Base-by-base conservation (phyloP, 192 early-diverging fungal genomes). In the Helicostylum pulchrum region DNA sequence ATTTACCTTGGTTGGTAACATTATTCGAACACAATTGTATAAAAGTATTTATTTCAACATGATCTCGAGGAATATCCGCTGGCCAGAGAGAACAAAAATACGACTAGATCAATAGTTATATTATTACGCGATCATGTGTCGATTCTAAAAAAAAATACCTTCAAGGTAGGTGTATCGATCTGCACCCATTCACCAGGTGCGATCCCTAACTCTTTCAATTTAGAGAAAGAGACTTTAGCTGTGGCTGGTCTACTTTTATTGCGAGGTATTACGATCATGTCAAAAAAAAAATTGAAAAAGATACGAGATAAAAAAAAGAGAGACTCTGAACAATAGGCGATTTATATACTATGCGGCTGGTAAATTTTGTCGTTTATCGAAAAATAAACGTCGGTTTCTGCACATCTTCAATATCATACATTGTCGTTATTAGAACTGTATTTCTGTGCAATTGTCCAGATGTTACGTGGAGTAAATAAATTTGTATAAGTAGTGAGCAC, bases 71-170 rank as follows among this genome's bases (percentile, higher is more conserved):
- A 36, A 36, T 42, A 21, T 52, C 9, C 0, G 50, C 20, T 42
- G 61, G 61, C 61, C 61, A 63, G 5, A 63, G 14, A 50, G 32
- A 51, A 23, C 61, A 63, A 42, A 52, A 63, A 52, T 63, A 63
- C 9, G 46, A 48, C 46, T 48, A 39, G 26, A 26, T 26, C 26
- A 26, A 26, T 26, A 26, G 26, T 26, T 26, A 2, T 26, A 26
- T 26, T 26, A 26, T 26, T 26, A 26, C 26, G 26, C 20, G 9
- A 7, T 53, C 23, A 26, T 53, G 23, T 14, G 23, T 14, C n/a
- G 12, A 53, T 23, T 14, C 2, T 14, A 30, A 44, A 60, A 55
- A 55, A 23, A 55, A 17, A 26, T n/a, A 55, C 15, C 12, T 21
- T 21, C 7, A 23, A 55, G 23, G 23, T 21, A 31, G 23, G 23